Evolutionary conservation across 1,139 yeast species (phyloP).

Genomic region (Groenewaldozyma sp.): DNA sequence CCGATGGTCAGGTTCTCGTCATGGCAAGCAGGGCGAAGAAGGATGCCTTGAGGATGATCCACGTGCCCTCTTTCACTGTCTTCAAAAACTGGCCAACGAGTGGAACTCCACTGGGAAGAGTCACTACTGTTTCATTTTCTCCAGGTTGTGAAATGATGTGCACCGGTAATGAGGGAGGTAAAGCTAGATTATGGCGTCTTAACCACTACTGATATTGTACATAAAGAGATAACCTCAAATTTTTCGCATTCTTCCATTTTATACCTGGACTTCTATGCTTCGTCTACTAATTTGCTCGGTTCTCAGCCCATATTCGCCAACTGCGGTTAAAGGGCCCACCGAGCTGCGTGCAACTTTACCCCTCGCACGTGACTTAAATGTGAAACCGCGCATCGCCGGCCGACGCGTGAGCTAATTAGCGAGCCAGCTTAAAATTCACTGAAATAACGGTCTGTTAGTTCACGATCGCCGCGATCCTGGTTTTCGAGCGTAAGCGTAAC

Average conservation of each 20-base stretch:
- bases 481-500: background rate
- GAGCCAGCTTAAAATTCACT: too few species aligned
- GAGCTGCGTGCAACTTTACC: too few species aligned
- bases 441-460: too few species aligned
- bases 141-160: constrained; percentile 79
- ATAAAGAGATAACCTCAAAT: background rate
- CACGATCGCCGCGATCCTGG: background rate
- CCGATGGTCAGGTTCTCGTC: constrained; percentile 83
- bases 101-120: constrained; percentile 91
- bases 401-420: too few species aligned
- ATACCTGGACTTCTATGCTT: too few species aligned
- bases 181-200: constrained; percentile 80
- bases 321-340: too few species aligned
- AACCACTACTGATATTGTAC: constrained; percentile 67
- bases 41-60: constrained; percentile 81
- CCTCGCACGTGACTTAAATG: too few species aligned
- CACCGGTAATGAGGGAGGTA: constrained; percentile 86
- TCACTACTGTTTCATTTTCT: constrained; percentile 73
- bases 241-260: too few species aligned
- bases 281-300: too few species aligned
- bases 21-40: constrained; percentile 79
- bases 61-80: constrained; percentile 78
- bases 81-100: constrained; percentile 96
- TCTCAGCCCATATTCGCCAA: too few species aligned
- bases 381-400: too few species aligned